phyloP scores from a whole-genome alignment of 192 early-diverging fungal genomes.

The Paraglomus brasilianum region DNA sequence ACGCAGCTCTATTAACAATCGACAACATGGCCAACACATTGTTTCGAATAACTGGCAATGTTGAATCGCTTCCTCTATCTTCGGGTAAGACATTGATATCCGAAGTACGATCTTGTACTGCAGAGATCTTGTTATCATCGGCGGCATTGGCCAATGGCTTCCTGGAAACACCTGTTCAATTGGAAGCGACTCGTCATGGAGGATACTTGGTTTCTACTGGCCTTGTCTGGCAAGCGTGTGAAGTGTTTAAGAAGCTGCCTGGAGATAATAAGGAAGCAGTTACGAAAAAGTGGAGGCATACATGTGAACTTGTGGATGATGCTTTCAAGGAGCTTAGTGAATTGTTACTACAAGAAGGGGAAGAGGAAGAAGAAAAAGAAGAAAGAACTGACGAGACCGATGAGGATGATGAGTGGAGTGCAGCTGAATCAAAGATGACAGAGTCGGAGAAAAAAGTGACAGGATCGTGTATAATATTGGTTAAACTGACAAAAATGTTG shows the following conservation, averaged over 20 bases:
- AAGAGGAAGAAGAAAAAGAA: constrained; percentile 32
- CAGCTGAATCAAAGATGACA: constrained; percentile 35
- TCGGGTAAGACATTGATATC: constrained; percentile 40
- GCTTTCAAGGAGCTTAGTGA: constrained; percentile 41
- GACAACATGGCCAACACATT: constrained; percentile 39
- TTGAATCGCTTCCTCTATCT: constrained; percentile 41
- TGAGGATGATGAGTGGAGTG: constrained; percentile 42
- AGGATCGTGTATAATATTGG: constrained; percentile 31
- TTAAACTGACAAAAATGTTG: constrained; percentile 40
- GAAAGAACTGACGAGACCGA: constrained; percentile 33
- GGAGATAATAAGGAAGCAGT: constrained; percentile 39
- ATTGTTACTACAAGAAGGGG: constrained; percentile 33
- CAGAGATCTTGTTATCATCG: constrained; percentile 35
- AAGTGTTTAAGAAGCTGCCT: constrained; percentile 42
- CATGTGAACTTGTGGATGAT: constrained; percentile 42
- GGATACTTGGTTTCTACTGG: constrained; percentile 41
- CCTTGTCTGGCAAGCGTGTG: constrained; percentile 44
- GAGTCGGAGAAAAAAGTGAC: constrained; percentile 41
- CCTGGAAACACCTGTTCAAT: constrained; percentile 35
- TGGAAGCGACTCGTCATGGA: constrained; percentile 15
- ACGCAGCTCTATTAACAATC: constrained; percentile 37
- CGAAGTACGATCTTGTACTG: constrained; percentile 34
- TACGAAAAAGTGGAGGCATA: constrained; percentile 41
- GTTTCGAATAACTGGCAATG: constrained; percentile 45
- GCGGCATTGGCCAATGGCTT: constrained; percentile 41